Conservation (phyloP, 306 rosid genomes). For the Nissolia schottii region DNA sequence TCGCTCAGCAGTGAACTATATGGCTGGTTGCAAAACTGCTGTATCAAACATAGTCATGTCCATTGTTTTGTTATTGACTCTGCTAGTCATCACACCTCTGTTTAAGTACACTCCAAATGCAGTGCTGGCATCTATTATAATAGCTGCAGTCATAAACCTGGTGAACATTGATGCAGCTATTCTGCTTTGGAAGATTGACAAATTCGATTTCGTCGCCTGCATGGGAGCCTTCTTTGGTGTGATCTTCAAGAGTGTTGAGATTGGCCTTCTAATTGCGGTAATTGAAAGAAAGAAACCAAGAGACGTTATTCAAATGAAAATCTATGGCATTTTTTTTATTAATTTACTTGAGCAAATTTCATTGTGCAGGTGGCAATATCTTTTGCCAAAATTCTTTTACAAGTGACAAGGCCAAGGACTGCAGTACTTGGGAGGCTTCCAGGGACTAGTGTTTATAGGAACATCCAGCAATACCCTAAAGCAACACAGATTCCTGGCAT, state of each 20-base stretch:
- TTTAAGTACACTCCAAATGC: constrained; percentile 84
- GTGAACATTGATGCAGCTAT: constrained; percentile 46
- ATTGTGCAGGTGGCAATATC: constrained; percentile 60
- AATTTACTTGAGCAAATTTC: background rate
- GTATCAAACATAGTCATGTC: constrained; percentile 88
- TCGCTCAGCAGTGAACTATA: constrained; percentile 80
- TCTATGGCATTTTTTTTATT: background rate
- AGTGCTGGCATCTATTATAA: constrained; percentile 59
- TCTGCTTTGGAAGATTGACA: constrained; percentile 57
- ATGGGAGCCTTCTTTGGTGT: constrained; percentile 85
- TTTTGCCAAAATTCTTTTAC: constrained; percentile 66
- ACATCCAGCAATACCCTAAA: constrained; percentile 61
- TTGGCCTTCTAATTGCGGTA: constrained; percentile 89
- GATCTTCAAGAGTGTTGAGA: constrained; percentile 61
- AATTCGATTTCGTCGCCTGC: constrained; percentile 62
- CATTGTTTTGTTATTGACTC: constrained; percentile 48
- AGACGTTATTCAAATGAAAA: background rate
- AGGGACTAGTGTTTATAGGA: constrained; percentile 53
- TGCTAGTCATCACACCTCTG: constrained; percentile 63
- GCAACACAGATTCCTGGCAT: constrained; percentile 54
- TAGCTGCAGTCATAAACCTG: constrained; percentile 43
- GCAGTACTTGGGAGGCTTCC: constrained; percentile 77
- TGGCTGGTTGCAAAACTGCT: constrained; percentile 86
- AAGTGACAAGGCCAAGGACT: constrained; percentile 87
- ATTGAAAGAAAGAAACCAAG: constrained; percentile 22